Evolutionary conservation across 495 filamentous ascomycete species (phyloP).

Genomic region (Chlorociboria aeruginascens): DNA sequence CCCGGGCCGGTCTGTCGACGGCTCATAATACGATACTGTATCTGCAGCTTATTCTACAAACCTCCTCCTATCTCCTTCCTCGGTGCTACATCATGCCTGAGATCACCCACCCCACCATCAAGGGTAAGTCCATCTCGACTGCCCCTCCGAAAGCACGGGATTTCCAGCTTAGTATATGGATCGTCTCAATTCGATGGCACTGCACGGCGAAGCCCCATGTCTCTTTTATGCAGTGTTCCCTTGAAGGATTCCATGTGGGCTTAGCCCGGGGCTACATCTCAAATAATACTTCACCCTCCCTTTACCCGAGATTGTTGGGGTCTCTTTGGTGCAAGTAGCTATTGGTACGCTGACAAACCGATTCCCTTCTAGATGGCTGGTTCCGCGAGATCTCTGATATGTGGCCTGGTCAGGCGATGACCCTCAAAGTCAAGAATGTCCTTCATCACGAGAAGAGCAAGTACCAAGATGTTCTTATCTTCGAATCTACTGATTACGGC

Average conservation of each 20-base stretch:
- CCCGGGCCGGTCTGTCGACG: too few species aligned
- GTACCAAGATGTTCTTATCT: constrained; percentile 98
- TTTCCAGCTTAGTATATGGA: not conserved
- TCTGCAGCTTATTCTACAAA: not conserved
- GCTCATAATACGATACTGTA: not conserved
- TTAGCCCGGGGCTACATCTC: not conserved
- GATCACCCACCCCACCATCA: constrained; percentile 49
- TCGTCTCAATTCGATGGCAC: not conserved
- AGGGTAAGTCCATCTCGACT: constrained; percentile 25
- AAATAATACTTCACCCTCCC: not conserved
- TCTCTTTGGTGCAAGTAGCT: not conserved
- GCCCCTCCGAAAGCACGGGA: not conserved
- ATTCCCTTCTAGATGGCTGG: constrained; percentile 72
- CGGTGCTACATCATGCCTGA: constrained; percentile 27
- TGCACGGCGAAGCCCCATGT: too few species aligned
- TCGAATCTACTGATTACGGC: constrained; percentile 93
- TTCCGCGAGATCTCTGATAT: constrained; percentile 95
- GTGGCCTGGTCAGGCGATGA: constrained; percentile 99
- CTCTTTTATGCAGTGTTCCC: too few species aligned
- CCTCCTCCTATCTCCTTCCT: not conserved
- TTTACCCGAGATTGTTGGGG: constrained; percentile 5
- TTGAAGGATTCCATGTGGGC: too few species aligned
- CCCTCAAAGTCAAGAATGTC: constrained; percentile 91
- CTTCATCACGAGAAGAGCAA: constrained; percentile 97
- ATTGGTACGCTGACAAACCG: constrained; percentile 1